Evolutionary conservation across 139 green algal species (phyloP).

Genomic region (Coelastrella sp.): DNA sequence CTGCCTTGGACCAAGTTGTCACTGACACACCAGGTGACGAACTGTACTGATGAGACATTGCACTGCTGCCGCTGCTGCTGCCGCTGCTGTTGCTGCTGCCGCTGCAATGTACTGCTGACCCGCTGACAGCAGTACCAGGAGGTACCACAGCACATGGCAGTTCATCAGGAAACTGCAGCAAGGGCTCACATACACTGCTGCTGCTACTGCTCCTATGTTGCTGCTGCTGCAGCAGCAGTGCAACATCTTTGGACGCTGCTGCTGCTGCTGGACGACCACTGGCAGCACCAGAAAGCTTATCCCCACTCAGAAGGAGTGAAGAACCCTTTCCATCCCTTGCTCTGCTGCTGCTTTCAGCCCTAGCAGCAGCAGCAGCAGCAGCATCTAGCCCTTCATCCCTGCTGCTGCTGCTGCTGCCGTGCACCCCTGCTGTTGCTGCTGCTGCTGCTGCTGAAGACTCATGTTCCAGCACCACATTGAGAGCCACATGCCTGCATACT

Average conservation of each 20-base stretch:
- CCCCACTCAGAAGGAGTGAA: background rate
- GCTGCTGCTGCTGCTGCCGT: conserved; percentile 17
- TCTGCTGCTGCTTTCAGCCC: background rate
- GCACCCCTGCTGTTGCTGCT: background rate
- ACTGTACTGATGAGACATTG: background rate
- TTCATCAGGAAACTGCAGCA: conserved; percentile 29
- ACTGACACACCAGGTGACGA: conserved; percentile 34
- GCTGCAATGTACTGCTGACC: background rate
- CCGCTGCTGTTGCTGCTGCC: conserved; percentile 18
- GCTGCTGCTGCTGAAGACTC: conserved; percentile 41
- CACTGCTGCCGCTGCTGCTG: conserved; percentile 4
- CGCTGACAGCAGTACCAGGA: background rate
- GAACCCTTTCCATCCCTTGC: background rate
- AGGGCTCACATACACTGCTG: background rate
- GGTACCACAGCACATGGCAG: conserved; percentile 45
- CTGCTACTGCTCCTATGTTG: conserved; percentile 11
- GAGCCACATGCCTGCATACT: conserved; percentile 76
- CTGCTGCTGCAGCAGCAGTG: conserved; percentile 32
- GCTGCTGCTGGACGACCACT: conserved; percentile 20
- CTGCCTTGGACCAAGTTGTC: conserved; percentile 24
- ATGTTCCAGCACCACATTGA: conserved; percentile 64
- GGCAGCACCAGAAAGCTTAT: background rate
- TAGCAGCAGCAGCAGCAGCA: background rate
- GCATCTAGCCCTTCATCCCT: background rate
- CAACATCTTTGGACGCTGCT: background rate